Conservation (phyloP, 1,284 basidiomycete genomes). For the Cutaneotrichosporon arboriforme region DNA sequence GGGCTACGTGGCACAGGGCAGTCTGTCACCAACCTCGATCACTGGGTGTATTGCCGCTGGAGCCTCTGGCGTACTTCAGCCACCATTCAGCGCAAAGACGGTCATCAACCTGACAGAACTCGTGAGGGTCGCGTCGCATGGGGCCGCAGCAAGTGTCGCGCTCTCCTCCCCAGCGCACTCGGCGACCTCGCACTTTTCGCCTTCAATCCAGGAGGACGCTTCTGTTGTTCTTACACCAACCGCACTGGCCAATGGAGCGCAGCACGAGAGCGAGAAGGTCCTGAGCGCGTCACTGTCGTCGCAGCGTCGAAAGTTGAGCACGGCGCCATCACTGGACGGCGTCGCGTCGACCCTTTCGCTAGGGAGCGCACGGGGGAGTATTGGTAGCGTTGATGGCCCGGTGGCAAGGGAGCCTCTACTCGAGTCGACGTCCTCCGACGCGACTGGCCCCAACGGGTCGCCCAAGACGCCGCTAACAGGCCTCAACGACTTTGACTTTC, state of each 20-base stretch:
- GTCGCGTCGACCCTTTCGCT: background rate
- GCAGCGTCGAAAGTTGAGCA: conserved; percentile 8
- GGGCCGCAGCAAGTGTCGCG: conserved; percentile 7
- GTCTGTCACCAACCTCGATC: conserved; percentile 29
- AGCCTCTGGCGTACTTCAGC: conserved; percentile 41
- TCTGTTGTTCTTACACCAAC: conserved; percentile 41
- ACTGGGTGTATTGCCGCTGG: conserved; percentile 38
- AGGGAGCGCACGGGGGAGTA: too few species aligned
- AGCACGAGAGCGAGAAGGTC: conserved; percentile 41
- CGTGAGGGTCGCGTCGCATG: conserved; percentile 28
- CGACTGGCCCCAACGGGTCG: background rate
- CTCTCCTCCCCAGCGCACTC: conserved; percentile 1
- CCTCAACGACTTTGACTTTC: background rate
- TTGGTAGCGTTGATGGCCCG: too few species aligned
- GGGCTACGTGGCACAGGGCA: conserved; percentile 43
- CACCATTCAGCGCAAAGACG: conserved; percentile 37
- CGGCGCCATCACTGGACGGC: background rate
- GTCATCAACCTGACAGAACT: conserved; percentile 27
- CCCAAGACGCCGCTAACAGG: background rate
- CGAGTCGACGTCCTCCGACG: background rate
- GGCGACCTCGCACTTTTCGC: background rate
- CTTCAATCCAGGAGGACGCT: conserved; percentile 10
- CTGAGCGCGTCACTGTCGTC: conserved; percentile 13
- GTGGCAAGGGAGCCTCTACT: too few species aligned
- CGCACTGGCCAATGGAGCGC: conserved; percentile 31